These are phyloP conservation scores for Syncephalis plumigaleata DNA, from an alignment of 371 early-diverging fungal species.

Conservation along the genomic window DNA sequence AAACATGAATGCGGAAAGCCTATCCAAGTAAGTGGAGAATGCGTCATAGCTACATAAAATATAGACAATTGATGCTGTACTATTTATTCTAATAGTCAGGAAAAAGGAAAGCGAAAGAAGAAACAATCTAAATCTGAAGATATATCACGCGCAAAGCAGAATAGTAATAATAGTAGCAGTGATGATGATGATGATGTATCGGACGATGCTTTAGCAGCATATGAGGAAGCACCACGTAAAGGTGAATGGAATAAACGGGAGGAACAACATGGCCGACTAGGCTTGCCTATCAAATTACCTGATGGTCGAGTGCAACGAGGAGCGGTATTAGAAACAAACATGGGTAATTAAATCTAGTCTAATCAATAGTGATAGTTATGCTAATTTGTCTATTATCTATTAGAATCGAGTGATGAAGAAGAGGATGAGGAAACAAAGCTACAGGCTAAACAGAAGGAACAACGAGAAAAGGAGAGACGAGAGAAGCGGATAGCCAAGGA, in stretches of 20 bases:
- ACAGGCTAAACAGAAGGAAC: constrained; percentile 1
- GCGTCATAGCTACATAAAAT: not conserved
- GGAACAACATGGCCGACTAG: constrained; percentile 24
- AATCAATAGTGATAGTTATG: constrained; percentile 12
- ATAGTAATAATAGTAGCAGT: constrained; percentile 4
- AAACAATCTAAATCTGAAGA: constrained; percentile 6
- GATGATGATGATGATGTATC: constrained; percentile 13
- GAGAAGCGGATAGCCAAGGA: too few relatives aligned
- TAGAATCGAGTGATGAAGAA: constrained; percentile 7
- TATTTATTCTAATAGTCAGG: not conserved
- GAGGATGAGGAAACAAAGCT: constrained; percentile 11
- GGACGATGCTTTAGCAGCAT: constrained; percentile 43
- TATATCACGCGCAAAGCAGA: constrained; percentile 9
- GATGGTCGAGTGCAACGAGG: constrained; percentile 20
- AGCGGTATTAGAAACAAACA: not conserved
- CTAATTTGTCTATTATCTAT: constrained; percentile 10
- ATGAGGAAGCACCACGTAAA: constrained; percentile 36
- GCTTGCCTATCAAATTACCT: constrained; percentile 45
- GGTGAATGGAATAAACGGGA: constrained; percentile 28
- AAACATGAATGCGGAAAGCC: constrained; percentile 17
- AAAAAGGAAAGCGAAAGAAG: constrained; percentile 6
- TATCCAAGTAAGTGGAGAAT: constrained; percentile 11
- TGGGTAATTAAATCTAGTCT: constrained; percentile 8
- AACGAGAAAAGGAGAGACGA: too few relatives aligned
- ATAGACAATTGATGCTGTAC: not conserved